These are phyloP conservation scores for Populus trichocarpa DNA, from an alignment of 441 rosid genomes.

Conservation along the genomic window DNA sequence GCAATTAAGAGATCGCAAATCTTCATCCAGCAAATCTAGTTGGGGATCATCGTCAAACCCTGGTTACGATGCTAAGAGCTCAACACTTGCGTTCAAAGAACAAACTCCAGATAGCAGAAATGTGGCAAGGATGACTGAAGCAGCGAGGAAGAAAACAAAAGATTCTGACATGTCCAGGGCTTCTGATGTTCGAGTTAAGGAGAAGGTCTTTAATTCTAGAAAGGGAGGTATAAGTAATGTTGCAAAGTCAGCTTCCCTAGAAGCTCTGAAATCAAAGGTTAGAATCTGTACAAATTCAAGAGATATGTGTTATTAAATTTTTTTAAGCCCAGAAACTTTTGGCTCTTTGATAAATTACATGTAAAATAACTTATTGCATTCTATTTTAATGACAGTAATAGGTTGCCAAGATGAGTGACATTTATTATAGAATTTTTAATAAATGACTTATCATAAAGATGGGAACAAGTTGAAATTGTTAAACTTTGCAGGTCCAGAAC, in stretches of 20 bases:
- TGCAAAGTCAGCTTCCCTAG: constrained; percentile 19
- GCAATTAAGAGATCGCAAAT: constrained; percentile 29
- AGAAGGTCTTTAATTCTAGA: constrained; percentile 12
- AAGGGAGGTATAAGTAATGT: constrained; percentile 4
- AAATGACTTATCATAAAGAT: background rate
- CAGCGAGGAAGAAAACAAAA: constrained; percentile 21
- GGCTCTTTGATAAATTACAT: background rate
- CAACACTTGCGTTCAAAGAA: constrained; percentile 26
- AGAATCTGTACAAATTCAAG: constrained; percentile 9
- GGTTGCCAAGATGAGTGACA: background rate
- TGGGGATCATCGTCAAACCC: constrained; percentile 46
- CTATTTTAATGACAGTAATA: background rate
- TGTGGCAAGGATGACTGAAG: constrained; percentile 24
- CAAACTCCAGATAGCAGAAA: constrained; percentile 37
- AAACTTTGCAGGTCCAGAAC: constrained; percentile 33
- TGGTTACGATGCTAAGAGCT: constrained; percentile 13
- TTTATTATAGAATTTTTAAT: background rate
- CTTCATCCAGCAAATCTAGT: constrained; percentile 53
- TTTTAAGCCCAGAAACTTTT: background rate
- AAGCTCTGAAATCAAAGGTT: constrained; percentile 40
- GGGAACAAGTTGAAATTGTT: background rate
- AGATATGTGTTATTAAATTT: background rate
- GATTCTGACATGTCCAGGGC: constrained; percentile 21
- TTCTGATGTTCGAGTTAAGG: constrained; percentile 24
- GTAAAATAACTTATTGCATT: background rate